Evolutionary conservation across 768 basidiomycete species (phyloP).

Genomic region (Termitomyces sp.): DNA sequence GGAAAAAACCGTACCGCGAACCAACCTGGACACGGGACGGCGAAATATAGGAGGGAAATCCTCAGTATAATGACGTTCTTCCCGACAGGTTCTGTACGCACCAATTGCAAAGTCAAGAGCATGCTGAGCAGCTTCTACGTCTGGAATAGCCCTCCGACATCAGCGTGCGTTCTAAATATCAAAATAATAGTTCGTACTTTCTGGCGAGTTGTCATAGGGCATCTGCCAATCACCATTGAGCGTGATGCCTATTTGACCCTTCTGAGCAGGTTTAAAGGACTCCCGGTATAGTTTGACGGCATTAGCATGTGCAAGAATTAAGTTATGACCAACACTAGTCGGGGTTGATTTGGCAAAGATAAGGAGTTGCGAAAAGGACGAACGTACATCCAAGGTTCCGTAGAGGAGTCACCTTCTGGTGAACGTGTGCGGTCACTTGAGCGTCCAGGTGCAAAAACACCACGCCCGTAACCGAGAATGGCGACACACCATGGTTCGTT

Average conservation of each 20-base stretch:
- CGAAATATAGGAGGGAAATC: constrained; percentile 21
- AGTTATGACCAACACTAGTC: constrained; percentile 56
- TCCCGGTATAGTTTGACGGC: constrained; percentile 64
- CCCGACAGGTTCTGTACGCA: constrained; percentile 16
- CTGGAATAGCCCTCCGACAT: constrained; percentile 23
- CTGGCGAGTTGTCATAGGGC: constrained; percentile 63
- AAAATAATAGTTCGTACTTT: constrained; percentile 39
- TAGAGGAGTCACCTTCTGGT: constrained; percentile 56
- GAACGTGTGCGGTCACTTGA: constrained; percentile 59
- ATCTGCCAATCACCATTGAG: constrained; percentile 73
- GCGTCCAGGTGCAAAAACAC: constrained; percentile 67
- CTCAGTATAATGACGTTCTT: background rate
- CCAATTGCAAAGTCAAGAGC: constrained; percentile 71
- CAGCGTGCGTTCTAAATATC: background rate
- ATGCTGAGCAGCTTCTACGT: constrained; percentile 64
- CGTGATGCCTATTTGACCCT: constrained; percentile 74
- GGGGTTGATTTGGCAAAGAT: background rate
- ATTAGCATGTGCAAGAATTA: constrained; percentile 66
- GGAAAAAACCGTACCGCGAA: constrained; percentile 39
- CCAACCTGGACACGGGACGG: constrained; percentile 39
- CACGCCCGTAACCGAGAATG: constrained; percentile 64
- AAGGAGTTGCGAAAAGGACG: background rate
- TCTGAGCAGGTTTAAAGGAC: constrained; percentile 55
- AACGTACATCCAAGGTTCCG: constrained; percentile 66
- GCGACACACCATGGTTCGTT: constrained; percentile 76